Percentiles rank a stretch among this genome's conserved stretches.
Evolutionary conservation across 192 early-diverging fungal species (phyloP).

Genomic region (Backusella parvicylindrica): DNA sequence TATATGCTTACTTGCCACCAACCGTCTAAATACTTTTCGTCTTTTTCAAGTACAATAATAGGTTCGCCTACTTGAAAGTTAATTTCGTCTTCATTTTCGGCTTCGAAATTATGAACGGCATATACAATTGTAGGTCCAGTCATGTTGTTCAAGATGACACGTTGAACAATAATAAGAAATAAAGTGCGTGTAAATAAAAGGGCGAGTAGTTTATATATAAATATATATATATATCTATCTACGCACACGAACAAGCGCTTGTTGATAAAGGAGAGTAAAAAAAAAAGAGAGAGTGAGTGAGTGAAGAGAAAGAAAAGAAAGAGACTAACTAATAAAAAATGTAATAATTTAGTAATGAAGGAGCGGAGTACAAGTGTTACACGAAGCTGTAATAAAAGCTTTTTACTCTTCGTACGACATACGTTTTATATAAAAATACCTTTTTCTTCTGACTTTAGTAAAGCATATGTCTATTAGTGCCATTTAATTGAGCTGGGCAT

Average conservation of each 20-base stretch:
- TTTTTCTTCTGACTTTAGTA: conserved; percentile 1
- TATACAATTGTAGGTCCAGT: conserved; percentile 43
- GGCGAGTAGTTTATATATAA: background rate
- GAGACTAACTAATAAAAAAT: background rate
- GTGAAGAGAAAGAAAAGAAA: background rate
- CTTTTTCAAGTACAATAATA: conserved; percentile 69
- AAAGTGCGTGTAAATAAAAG: background rate
- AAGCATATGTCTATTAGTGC: background rate
- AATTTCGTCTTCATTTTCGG: conserved; percentile 74
- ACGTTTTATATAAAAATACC: background rate
- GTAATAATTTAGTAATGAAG: background rate
- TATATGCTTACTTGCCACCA: conserved; percentile 70
- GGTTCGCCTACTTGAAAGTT: conserved; percentile 62
- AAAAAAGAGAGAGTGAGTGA: background rate
- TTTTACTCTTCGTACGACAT: background rate
- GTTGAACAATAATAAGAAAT: background rate
- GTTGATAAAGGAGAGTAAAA: background rate
- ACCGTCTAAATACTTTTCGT: conserved; percentile 70
- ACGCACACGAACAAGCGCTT: background rate
- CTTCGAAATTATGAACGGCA: conserved; percentile 56
- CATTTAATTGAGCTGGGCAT: background rate
- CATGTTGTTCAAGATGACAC: conserved; percentile 14
- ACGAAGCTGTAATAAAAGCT: background rate
- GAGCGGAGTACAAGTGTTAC: background rate
- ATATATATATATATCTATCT: background rate